Conservation (phyloP, 2,329 filamentous ascomycete species). For the Erysiphe neolycopersici region DNA sequence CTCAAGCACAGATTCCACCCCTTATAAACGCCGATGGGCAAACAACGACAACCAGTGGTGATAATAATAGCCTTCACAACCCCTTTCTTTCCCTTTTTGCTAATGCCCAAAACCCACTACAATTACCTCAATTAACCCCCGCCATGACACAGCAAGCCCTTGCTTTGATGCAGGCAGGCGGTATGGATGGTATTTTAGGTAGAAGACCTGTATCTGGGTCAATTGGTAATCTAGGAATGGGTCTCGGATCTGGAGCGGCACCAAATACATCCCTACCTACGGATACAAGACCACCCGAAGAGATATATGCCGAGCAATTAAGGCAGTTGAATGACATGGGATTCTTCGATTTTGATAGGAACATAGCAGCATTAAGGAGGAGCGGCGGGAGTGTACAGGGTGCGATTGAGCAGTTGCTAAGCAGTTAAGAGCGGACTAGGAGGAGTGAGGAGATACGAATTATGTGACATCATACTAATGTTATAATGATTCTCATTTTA, state of each 20-base stretch:
- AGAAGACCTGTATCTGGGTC: slow-evolving; percentile 1
- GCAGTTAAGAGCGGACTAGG: not conserved
- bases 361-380: slow-evolving; percentile 64
- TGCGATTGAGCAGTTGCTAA: slow-evolving; percentile 49
- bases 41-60: slow-evolving; percentile 11
- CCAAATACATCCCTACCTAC: slow-evolving; percentile 26
- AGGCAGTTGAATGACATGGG: slow-evolving; percentile 96
- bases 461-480: not conserved
- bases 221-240: not conserved
- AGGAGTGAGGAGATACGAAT: not conserved
- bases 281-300: slow-evolving; percentile 78
- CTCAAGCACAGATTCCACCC: slow-evolving; percentile 10
- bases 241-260: slow-evolving; percentile 11
- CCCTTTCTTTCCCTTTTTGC: slow-evolving; percentile 42
- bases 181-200: slow-evolving; percentile 7
- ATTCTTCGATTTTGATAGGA: slow-evolving; percentile 88
- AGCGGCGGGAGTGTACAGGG: slow-evolving; percentile 88
- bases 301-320: slow-evolving; percentile 72
- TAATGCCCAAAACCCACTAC: slow-evolving; percentile 13
- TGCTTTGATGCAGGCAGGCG: slow-evolving; percentile 15
- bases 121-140: slow-evolving; percentile 23
- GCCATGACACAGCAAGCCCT: slow-evolving; percentile 28
- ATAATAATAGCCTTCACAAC: slow-evolving; percentile 20
- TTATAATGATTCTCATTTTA: not conserved
- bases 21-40: slow-evolving; percentile 12